Percentiles rank a stretch among this genome's conserved stretches.
Evolutionary conservation across 495 filamentous ascomycete species (phyloP).

Genomic region (Xylaria venustula): DNA sequence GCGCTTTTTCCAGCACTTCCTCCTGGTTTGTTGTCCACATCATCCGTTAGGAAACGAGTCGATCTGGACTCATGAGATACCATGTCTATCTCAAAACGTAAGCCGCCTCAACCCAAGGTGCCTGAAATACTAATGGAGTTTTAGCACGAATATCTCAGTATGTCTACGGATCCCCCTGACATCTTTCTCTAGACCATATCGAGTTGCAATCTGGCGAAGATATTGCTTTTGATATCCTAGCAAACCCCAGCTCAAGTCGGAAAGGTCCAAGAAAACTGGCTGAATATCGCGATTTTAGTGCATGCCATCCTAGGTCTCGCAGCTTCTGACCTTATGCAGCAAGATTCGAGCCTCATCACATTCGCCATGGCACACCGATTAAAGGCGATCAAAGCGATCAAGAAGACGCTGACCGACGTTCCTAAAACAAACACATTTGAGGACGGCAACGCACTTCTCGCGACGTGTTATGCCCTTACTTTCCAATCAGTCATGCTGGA

Average conservation of each 20-base stretch:
- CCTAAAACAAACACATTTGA: slow-evolving; percentile 33
- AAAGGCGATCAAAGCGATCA: slow-evolving; percentile 56
- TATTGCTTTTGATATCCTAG: background rate
- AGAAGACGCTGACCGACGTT: slow-evolving; percentile 40
- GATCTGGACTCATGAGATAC: slow-evolving; percentile 59
- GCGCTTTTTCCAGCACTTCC: slow-evolving; percentile 63
- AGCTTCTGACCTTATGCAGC: slow-evolving; percentile 50
- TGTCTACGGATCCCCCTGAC: background rate
- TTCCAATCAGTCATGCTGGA: slow-evolving; percentile 60
- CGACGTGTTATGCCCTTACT: slow-evolving; percentile 57
- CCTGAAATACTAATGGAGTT: background rate
- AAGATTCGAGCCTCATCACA: slow-evolving; percentile 29
- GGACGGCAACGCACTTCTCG: slow-evolving; percentile 51
- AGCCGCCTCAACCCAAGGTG: slow-evolving; percentile 2
- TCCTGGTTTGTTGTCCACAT: slow-evolving; percentile 56
- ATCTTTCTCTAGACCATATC: background rate
- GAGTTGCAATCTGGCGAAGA: background rate
- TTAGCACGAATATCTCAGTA: slow-evolving; percentile 50
- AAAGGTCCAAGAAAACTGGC: background rate
- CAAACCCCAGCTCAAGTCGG: background rate
- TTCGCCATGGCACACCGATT: slow-evolving; percentile 54
- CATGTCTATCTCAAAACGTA: slow-evolving; percentile 57
- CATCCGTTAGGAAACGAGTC: slow-evolving; percentile 58
- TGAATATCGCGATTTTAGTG: slow-evolving; percentile 26
- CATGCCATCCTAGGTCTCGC: slow-evolving; percentile 59